Conservation (phyloP, 768 basidiomycete species). For the Phaeotremella skinneri region DNA sequence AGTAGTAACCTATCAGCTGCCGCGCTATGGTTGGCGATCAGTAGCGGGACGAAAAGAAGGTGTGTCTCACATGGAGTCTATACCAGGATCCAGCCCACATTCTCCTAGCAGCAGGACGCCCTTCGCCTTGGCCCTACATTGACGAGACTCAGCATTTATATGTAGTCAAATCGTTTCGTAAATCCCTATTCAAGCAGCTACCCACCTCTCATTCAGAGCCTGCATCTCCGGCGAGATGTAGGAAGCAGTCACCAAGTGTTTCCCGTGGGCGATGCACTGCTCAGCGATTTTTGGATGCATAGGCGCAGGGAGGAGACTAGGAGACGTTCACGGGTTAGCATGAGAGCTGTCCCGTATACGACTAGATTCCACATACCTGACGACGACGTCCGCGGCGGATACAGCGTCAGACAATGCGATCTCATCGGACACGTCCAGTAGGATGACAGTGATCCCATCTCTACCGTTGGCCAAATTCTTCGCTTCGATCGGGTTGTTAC, state of each 20-base stretch:
- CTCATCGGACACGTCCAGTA: conserved; percentile 62
- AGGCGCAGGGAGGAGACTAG: conserved; percentile 72
- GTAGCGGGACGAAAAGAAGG: conserved; percentile 8
- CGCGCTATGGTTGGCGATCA: conserved; percentile 10
- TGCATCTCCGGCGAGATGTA: conserved; percentile 81
- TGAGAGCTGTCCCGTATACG: background rate
- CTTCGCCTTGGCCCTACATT: conserved; percentile 60
- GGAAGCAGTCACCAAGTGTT: conserved; percentile 85
- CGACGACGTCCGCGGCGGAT: conserved; percentile 69
- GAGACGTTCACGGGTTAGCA: conserved; percentile 5
- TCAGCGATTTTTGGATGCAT: conserved; percentile 72
- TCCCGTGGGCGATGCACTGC: conserved; percentile 65
- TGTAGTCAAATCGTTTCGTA: background rate
- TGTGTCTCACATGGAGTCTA: conserved; percentile 39
- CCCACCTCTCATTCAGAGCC: conserved; percentile 62
- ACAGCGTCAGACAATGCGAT: conserved; percentile 59
- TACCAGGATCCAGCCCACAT: conserved; percentile 56
- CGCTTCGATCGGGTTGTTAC: conserved; percentile 67
- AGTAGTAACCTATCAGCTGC: background rate
- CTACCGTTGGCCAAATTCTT: conserved; percentile 54
- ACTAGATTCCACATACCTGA: conserved; percentile 62
- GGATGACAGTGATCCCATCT: conserved; percentile 59
- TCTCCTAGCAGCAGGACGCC: conserved; percentile 80
- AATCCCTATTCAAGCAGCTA: background rate
- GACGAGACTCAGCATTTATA: background rate